Percentiles rank a stretch among this genome's conserved stretches.
Conservation (phyloP, 306 rosid genomes). For the Lablab purpureus region DNA sequence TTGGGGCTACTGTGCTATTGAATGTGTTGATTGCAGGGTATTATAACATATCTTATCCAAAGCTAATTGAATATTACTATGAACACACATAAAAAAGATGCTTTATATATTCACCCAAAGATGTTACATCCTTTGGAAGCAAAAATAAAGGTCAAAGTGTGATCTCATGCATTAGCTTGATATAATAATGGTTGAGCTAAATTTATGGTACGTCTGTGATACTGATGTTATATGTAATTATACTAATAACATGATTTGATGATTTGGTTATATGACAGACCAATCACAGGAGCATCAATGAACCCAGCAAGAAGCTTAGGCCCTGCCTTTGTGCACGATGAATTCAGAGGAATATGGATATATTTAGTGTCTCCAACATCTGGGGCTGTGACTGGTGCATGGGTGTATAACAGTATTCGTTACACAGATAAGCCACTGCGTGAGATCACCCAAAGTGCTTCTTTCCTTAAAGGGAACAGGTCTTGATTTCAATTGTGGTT, state of each 20-base stretch:
- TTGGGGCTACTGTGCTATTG: constrained; percentile 76
- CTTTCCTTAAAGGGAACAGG: constrained; percentile 56
- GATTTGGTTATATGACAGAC: constrained; percentile 49
- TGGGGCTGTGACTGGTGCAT: constrained; percentile 78
- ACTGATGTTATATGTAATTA: too few species aligned
- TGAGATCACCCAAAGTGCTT: constrained; percentile 67
- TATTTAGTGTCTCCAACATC: constrained; percentile 59
- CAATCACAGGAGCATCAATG: constrained; percentile 94
- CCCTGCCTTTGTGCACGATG: constrained; percentile 62
- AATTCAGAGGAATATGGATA: constrained; percentile 70
- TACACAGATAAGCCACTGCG: constrained; percentile 67
- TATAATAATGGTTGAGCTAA: too few species aligned
- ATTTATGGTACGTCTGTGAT: too few species aligned
- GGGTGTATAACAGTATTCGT: constrained; percentile 68
- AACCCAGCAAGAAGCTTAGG: constrained; percentile 94
- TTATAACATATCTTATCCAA: constrained; percentile 40
- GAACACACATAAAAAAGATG: background rate
- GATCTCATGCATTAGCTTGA: background rate
- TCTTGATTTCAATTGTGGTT: background rate
- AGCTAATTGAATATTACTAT: background rate
- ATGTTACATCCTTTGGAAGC: constrained; percentile 36
- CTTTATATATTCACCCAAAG: background rate
- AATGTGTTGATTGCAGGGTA: constrained; percentile 93
- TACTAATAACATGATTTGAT: too few species aligned
- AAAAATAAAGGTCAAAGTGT: constrained; percentile 28